Conservation (phyloP, 805 yeast genomes). For the Myxozyma melibiosi region DNA sequence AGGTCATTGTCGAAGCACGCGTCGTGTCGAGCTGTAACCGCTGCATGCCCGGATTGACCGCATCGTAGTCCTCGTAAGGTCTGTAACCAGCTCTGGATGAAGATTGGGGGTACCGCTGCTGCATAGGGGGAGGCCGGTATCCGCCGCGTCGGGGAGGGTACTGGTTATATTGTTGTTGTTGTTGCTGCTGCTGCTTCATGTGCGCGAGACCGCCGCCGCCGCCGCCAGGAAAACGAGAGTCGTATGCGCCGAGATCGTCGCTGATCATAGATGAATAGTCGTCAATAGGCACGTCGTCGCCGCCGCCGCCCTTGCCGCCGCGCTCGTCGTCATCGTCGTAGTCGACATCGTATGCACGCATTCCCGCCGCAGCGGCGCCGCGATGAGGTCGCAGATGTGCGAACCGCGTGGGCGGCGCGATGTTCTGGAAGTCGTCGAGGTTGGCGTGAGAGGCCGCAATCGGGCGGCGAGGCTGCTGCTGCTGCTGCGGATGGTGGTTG, state of each 20-base stretch:
- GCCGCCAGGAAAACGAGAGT: slow-evolving; percentile 25
- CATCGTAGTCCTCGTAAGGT: slow-evolving; percentile 14
- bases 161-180: slow-evolving; percentile 7
- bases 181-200: slow-evolving; percentile 15
- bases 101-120: slow-evolving; percentile 2
- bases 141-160: not conserved
- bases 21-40: slow-evolving; percentile 9
- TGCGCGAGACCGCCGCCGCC: slow-evolving; percentile 19
- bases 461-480: slow-evolving; percentile 3
- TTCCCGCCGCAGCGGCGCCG: slow-evolving; percentile 2
- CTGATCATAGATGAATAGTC: slow-evolving; percentile 23
- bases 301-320: not conserved
- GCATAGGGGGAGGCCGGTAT: slow-evolving; percentile 11
- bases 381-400: slow-evolving; percentile 6
- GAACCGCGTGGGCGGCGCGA: slow-evolving; percentile 8
- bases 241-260: slow-evolving; percentile 25
- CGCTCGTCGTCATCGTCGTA: slow-evolving; percentile 10
- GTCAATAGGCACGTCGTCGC: slow-evolving; percentile 19
- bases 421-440: slow-evolving; percentile 7
- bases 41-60: slow-evolving; percentile 9
- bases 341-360: slow-evolving; percentile 1
- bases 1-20: slow-evolving; percentile 1
- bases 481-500: slow-evolving; percentile 7
- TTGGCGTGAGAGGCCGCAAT: slow-evolving; percentile 13
- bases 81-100: too few species aligned